These are phyloP conservation scores for Claviceps arundinis DNA, from an alignment of 2,329 filamentous ascomycete species.

Conservation along the genomic window DNA sequence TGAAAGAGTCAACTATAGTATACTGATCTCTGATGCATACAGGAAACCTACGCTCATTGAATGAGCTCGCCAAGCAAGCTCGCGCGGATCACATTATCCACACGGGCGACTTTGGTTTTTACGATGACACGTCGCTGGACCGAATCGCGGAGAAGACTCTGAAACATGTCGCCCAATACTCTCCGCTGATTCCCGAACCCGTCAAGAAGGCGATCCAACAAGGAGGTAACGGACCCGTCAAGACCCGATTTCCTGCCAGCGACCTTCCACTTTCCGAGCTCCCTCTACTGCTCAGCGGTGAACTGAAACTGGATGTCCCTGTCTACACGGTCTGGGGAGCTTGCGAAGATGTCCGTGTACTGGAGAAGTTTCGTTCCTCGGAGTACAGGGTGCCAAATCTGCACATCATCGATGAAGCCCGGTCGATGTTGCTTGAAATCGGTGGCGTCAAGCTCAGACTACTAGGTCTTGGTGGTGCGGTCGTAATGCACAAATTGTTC, in stretches of 20 bases:
- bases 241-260: constrained; percentile 66
- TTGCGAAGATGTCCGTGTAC: constrained; percentile 91
- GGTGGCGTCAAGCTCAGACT: constrained; percentile 93
- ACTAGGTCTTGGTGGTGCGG: constrained; percentile 83
- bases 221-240: constrained; percentile 63
- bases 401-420: constrained; percentile 96
- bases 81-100: constrained; percentile 96
- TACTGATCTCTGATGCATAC: constrained; percentile 3
- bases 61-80: constrained; percentile 89
- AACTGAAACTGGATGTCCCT: constrained; percentile 82
- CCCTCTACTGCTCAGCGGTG: constrained; percentile 73
- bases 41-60: constrained; percentile 93
- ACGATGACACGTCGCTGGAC: constrained; percentile 89
- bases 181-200: constrained; percentile 74
- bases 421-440: constrained; percentile 86
- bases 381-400: constrained; percentile 98
- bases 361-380: constrained; percentile 93
- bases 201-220: constrained; percentile 54
- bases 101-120: constrained; percentile 98
- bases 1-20: background rate
- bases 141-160: constrained; percentile 97
- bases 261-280: constrained; percentile 89
- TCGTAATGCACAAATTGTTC: constrained; percentile 99
- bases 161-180: constrained; percentile 98
- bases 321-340: constrained; percentile 99